Percentiles rank a stretch among this genome's conserved stretches.
Evolutionary conservation across 1,284 basidiomycete genomes (phyloP).

Genomic region (Wolfiporia cocos): DNA sequence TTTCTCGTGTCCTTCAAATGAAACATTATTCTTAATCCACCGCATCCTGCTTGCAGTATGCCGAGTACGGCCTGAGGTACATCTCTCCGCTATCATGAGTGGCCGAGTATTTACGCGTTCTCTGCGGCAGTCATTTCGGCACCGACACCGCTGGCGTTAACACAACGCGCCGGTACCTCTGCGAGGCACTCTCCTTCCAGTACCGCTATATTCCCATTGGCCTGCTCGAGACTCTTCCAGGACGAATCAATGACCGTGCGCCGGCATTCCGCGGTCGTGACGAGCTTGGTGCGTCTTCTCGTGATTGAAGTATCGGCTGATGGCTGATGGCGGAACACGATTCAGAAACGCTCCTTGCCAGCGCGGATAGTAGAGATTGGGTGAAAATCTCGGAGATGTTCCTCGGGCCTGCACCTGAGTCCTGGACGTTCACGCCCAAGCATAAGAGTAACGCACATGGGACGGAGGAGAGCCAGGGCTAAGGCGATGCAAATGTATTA

Average conservation of each 20-base stretch:
- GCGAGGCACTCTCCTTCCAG: constrained; percentile 93
- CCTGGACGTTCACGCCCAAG: constrained; percentile 68
- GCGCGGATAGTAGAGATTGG: constrained; percentile 85
- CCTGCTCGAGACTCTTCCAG: constrained; percentile 81
- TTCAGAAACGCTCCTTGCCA: constrained; percentile 80
- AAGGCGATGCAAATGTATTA: no score
- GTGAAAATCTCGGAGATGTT: constrained; percentile 95
- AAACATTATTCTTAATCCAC: neutral
- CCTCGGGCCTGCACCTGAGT: constrained; percentile 65
- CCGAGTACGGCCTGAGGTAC: constrained; percentile 71
- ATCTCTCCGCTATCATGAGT: constrained; percentile 22
- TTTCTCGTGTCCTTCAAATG: neutral
- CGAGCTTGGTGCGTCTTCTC: constrained; percentile 64
- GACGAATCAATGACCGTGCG: constrained; percentile 85
- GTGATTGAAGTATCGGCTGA: neutral
- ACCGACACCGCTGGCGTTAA: constrained; percentile 92
- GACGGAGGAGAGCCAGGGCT: constrained; percentile 46
- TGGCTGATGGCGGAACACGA: neutral
- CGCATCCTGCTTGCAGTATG: constrained; percentile 44
- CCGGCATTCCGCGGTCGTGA: constrained; percentile 82
- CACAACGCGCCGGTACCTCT: constrained; percentile 89
- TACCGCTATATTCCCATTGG: constrained; percentile 95
- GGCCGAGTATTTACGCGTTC: neutral
- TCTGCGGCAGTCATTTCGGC: constrained; percentile 65
- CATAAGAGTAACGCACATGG: constrained; percentile 68